phyloP scores from a whole-genome alignment of 192 early-diverging fungal species.

The Thoreauomyces humboldtii region DNA sequence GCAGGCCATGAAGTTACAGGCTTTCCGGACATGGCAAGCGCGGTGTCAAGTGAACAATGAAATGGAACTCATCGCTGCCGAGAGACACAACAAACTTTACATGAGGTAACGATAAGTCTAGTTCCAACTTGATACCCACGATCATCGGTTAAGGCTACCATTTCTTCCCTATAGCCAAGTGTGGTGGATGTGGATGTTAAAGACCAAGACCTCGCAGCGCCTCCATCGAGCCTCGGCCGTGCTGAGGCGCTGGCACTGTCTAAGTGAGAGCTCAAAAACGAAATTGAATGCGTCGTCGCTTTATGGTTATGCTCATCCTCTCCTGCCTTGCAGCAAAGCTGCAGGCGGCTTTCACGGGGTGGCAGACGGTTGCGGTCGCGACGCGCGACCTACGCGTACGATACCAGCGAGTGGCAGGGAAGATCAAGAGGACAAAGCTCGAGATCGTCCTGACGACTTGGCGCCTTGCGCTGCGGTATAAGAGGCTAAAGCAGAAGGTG shows the following conservation, averaged over 20 bases:
- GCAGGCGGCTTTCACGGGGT: not conserved
- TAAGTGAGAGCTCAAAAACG: too few relatives aligned
- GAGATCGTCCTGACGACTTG: slow-evolving; percentile 3
- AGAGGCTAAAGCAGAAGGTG: not conserved
- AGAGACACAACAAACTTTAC: not conserved
- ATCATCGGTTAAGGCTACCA: too few relatives aligned
- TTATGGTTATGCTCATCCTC: too few relatives aligned
- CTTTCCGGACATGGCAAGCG: not conserved
- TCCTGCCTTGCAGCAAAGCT: too few relatives aligned
- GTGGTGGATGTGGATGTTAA: slow-evolving; percentile 7
- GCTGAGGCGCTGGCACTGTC: too few relatives aligned
- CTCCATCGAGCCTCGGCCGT: too few relatives aligned
- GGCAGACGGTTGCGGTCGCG: not conserved
- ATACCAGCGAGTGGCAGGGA: not conserved
- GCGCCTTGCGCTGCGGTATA: slow-evolving; percentile 1
- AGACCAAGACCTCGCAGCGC: not conserved
- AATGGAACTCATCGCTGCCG: not conserved
- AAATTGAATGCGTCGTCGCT: too few relatives aligned
- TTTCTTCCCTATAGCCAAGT: not conserved
- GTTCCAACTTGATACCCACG: too few relatives aligned
- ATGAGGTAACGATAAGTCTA: not conserved
- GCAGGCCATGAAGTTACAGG: not conserved
- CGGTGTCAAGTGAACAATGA: not conserved
- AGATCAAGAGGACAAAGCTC: not conserved
- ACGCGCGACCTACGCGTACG: not conserved